These are phyloP conservation scores for Aureobasidium pullulans DNA, from an alignment of 2,329 filamentous ascomycete species.

Conservation along the genomic window DNA sequence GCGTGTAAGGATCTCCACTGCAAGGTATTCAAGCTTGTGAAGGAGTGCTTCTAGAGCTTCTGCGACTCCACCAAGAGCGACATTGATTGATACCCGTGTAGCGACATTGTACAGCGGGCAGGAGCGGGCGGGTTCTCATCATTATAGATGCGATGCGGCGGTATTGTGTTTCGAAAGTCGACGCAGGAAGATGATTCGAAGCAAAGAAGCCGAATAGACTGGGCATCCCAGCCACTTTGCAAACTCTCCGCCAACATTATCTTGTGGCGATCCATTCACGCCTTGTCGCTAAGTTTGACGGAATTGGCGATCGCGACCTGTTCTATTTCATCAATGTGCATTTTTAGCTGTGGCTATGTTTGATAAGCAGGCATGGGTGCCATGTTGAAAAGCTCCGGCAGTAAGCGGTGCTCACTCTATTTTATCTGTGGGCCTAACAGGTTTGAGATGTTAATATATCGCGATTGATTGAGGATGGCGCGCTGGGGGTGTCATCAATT, in stretches of 20 bases:
- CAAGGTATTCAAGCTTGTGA: too few species aligned
- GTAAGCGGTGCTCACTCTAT: neutral
- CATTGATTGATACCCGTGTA: neutral
- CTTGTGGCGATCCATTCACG: neutral
- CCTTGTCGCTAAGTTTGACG: neutral
- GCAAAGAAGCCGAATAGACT: neutral
- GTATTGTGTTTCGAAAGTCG: neutral
- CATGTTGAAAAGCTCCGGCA: neutral
- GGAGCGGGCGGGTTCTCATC: neutral
- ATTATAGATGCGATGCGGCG: neutral
- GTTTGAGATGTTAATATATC: neutral
- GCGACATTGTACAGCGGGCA: neutral
- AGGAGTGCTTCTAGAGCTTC: too few species aligned
- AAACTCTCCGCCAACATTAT: neutral
- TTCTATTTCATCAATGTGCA: neutral
- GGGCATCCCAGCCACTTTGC: neutral
- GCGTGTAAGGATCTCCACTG: too few species aligned
- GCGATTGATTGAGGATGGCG: conserved; percentile 1
- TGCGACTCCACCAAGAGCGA: too few species aligned
- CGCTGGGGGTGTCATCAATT: neutral
- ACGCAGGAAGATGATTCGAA: neutral
- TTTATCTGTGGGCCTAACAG: neutral
- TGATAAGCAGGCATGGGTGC: neutral
- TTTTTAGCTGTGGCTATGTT: neutral
- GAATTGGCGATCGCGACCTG: neutral